Evolutionary conservation across 257 asterid genomes (phyloP), one percentile per base, ranked within the genome.

Genomic region (Solanum neorickii): DNA sequence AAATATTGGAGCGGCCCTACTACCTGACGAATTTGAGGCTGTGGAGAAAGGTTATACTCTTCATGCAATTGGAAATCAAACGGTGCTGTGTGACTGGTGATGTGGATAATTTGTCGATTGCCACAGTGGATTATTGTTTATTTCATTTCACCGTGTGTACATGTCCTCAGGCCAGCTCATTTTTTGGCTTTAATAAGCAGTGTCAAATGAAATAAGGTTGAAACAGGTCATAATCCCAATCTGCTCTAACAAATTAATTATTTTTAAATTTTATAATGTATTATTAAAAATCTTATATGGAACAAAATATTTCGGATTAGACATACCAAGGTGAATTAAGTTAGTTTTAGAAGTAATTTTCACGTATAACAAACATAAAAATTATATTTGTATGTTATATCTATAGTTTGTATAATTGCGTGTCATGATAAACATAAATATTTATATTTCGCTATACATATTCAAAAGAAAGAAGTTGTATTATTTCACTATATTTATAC

Each of bases 341-440:
- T 37, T 37, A 37, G 7, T 37, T 37, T 5, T 1, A 35, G 0
- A 1, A 35, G 39, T 35, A 35, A 35, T 1, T 35, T 5, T 35
- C 39, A 5, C 7, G 0, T 35, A 35, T 35, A 35, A 5, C 39
- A 35, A 35, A 35, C 1, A 35, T 5, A 5, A 35, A 4, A 35
- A 35, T 35, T 5, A 35, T 35, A 35, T 35, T 35, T 35, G 0
- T 35, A 35, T 35, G 39, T 35, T 35, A 35, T 35, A 35, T 5
- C 7, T 5, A 35, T 35, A 35, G 1, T 35, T 35, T 35, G 39
- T 5, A 35, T 37, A 37, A 6, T 37, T 37, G 39, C 1, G 39
- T 0, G 1, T 6, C 7, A 6, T 37, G 7, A 6, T 0, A 37
- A 37, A 37, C 0, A 37, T 37, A 37, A 37, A 5, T 37, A 37